A percentile compares a stretch with the other conserved stretches of the same genome.
phyloP scores from a whole-genome alignment of 768 basidiomycete genomes.

The Mycena metata region DNA sequence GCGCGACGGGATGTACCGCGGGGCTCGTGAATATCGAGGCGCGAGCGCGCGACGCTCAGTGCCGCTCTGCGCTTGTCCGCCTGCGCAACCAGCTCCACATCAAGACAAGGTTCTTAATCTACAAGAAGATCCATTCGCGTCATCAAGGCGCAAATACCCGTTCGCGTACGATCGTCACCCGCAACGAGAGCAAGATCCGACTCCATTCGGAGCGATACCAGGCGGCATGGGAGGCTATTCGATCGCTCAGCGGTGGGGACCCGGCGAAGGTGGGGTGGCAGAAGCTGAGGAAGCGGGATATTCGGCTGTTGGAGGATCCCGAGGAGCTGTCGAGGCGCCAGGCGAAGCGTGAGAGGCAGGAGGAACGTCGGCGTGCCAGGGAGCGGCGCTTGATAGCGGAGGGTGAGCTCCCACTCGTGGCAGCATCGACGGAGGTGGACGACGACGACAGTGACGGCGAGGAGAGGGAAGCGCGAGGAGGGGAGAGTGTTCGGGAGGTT shows the following conservation, averaged over 20 bases:
- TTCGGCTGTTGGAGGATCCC: slow-evolving; percentile 9
- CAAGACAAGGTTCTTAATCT: background rate
- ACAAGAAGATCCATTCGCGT: background rate
- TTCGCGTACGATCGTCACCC: background rate
- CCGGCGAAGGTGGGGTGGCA: background rate
- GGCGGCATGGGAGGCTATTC: background rate
- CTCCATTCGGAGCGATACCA: slow-evolving; percentile 10
- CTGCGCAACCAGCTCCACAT: slow-evolving; percentile 6
- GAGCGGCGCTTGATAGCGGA: background rate
- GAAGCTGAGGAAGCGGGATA: slow-evolving; percentile 16
- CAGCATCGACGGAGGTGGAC: background rate
- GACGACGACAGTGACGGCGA: background rate
- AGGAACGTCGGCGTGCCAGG: background rate
- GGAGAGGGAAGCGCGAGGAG: background rate
- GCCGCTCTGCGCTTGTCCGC: background rate
- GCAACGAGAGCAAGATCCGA: slow-evolving; percentile 13
- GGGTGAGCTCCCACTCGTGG: background rate
- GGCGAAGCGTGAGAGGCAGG: background rate
- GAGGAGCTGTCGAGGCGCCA: background rate
- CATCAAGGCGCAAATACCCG: slow-evolving; percentile 2
- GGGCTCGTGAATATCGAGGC: background rate
- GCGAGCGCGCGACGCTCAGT: background rate
- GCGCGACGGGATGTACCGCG: background rate
- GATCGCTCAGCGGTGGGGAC: background rate
- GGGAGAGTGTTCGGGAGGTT: background rate